Percentiles rank a stretch among this genome's conserved stretches.
Evolutionary conservation across 768 basidiomycete species (phyloP).

Genomic region (Lactifluus volemus): DNA sequence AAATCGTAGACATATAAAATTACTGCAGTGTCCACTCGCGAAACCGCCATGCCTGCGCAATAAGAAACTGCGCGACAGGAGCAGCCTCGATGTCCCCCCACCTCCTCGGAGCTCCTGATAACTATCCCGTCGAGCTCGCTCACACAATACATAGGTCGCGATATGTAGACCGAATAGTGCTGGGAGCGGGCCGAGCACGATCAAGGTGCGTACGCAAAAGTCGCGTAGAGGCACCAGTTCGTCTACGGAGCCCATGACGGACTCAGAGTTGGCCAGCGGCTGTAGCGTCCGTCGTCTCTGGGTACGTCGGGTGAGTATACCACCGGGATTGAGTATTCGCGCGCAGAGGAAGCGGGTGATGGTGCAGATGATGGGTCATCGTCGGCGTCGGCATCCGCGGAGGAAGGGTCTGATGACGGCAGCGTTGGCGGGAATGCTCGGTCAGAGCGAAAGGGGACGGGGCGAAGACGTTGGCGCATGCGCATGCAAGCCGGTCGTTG

Average conservation of each 20-base stretch:
- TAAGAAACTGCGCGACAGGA: no score
- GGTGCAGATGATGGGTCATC: not conserved
- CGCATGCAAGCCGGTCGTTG: conserved; percentile 91
- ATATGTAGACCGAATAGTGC: conserved; percentile 87
- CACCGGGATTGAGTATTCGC: conserved; percentile 62
- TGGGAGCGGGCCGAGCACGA: conserved; percentile 84
- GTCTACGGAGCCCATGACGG: conserved; percentile 77
- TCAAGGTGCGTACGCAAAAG: conserved; percentile 88
- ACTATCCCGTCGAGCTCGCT: no score
- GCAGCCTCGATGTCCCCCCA: no score
- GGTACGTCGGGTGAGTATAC: conserved; percentile 96
- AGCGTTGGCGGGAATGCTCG: not conserved
- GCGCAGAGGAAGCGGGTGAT: conserved; percentile 22
- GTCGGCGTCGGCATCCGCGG: not conserved
- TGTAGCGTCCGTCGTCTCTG: conserved; percentile 73
- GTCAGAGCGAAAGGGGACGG: conserved; percentile 30
- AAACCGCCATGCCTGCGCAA: no score
- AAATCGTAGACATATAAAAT: no score
- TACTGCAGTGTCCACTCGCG: no score
- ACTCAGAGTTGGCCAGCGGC: conserved; percentile 88
- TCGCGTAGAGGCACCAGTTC: conserved; percentile 88
- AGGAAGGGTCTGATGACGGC: not conserved
- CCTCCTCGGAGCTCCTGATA: no score
- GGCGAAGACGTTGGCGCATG: conserved; percentile 64
- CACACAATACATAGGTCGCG: conserved; percentile 82